phyloP scores from a whole-genome alignment of 2,329 filamentous ascomycete genomes.

The Colletotrichum simmondsii region DNA sequence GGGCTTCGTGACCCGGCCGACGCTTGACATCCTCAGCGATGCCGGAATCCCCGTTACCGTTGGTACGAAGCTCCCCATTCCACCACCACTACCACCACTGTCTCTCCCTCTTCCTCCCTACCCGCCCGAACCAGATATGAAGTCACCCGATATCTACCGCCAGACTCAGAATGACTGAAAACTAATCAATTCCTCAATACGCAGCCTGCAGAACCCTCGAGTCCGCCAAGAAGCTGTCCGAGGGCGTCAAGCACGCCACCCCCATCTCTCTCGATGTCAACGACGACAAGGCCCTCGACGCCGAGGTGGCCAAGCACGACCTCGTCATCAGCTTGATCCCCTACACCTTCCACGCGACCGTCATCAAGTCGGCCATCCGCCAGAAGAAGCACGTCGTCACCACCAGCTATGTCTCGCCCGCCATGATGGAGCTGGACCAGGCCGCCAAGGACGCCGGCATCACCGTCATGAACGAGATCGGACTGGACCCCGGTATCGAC shows the following conservation, averaged over 20 bases:
- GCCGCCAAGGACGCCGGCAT: slow-evolving; percentile 90
- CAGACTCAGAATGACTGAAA: background rate
- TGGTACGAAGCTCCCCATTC: slow-evolving; percentile 55
- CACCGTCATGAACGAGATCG: slow-evolving; percentile 98
- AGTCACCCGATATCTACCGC: background rate
- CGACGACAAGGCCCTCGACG: slow-evolving; percentile 80
- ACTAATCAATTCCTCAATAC: background rate
- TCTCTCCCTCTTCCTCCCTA: background rate
- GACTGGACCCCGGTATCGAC: slow-evolving; percentile 69
- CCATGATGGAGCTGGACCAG: slow-evolving; percentile 89
- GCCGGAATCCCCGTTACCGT: slow-evolving; percentile 73
- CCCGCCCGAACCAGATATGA: background rate
- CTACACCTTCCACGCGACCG: slow-evolving; percentile 87
- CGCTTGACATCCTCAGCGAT: slow-evolving; percentile 71
- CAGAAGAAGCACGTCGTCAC: slow-evolving; percentile 97
- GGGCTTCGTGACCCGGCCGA: slow-evolving; percentile 71
- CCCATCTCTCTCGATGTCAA: slow-evolving; percentile 88
- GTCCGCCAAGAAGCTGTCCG: slow-evolving; percentile 78
- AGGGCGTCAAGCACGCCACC: slow-evolving; percentile 76
- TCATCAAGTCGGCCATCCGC: slow-evolving; percentile 93
- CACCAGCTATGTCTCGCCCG: slow-evolving; percentile 91
- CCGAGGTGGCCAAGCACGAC: slow-evolving; percentile 82
- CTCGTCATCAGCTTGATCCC: slow-evolving; percentile 87
- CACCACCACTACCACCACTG: too few relatives aligned
- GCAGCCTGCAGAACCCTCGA: slow-evolving; percentile 85